Evolutionary conservation across 1,284 basidiomycete genomes (phyloP).

Genomic region (Serendipita sp.): DNA sequence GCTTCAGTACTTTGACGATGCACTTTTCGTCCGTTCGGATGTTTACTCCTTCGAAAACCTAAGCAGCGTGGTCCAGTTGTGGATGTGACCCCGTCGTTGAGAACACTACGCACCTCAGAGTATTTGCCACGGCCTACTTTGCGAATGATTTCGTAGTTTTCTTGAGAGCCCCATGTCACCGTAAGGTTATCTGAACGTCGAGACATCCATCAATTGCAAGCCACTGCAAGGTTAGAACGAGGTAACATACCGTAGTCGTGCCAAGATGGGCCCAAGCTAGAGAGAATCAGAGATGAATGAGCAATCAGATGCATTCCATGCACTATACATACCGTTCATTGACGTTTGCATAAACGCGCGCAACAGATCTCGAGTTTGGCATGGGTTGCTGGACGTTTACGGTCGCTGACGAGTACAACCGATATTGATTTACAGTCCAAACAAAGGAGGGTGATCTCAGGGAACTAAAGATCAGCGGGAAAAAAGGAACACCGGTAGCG

Average conservation of each 20-base stretch:
- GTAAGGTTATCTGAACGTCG: constrained; percentile 63
- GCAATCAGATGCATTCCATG: neutral
- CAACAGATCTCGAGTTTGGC: constrained; percentile 24
- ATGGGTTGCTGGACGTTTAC: neutral
- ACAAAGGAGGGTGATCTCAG: no score
- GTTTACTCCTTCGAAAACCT: constrained; percentile 97
- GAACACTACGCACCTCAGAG: constrained; percentile 57
- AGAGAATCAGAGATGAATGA: neutral
- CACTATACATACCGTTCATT: constrained; percentile 22
- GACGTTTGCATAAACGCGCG: constrained; percentile 34
- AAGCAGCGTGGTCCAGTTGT: constrained; percentile 10
- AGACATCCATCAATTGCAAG: constrained; percentile 12
- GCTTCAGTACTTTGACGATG: constrained; percentile 97
- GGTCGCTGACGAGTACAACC: neutral
- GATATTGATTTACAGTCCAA: no score
- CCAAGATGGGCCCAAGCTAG: constrained; percentile 51
- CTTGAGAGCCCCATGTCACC: constrained; percentile 90
- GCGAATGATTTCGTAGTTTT: constrained; percentile 95
- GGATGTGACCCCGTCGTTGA: constrained; percentile 4
- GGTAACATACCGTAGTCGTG: constrained; percentile 55
- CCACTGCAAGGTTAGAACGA: constrained; percentile 10
- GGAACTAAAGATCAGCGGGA: no score
- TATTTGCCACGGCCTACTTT: constrained; percentile 97
- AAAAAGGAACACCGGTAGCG: neutral
- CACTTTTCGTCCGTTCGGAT: constrained; percentile 88